phyloP scores from a whole-genome alignment of 2,329 filamentous ascomycete genomes.

The Verticillium dahliae region DNA sequence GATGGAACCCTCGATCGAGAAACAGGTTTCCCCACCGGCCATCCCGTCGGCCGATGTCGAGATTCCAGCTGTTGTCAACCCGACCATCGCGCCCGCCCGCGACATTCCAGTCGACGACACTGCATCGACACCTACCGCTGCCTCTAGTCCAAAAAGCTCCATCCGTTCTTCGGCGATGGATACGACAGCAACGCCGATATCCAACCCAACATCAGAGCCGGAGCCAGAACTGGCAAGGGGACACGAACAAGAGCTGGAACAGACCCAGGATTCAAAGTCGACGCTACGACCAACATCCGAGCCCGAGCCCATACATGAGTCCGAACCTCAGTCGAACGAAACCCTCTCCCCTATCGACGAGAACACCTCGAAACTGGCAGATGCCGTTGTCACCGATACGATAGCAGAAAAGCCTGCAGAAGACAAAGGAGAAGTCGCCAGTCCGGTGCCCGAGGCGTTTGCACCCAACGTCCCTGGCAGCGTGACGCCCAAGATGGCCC shows the following conservation, averaged over 20 bases:
- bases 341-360: not conserved
- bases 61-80: not conserved
- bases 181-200: not conserved
- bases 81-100: not conserved
- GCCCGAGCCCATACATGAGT: not conserved
- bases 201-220: not conserved
- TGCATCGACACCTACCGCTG: not conserved
- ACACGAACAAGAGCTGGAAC: not conserved
- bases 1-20: not conserved
- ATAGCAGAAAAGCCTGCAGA: not conserved
- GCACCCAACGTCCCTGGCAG: not conserved
- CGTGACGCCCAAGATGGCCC: slow-evolving; percentile 18
- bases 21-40: not conserved
- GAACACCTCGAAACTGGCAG: not conserved
- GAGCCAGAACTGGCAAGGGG: not conserved
- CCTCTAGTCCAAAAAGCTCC: not conserved
- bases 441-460: not conserved
- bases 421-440: not conserved
- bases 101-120: not conserved
- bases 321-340: not conserved
- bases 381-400: not conserved
- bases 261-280: not conserved
- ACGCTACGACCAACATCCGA: not conserved
- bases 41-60: not conserved
- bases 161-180: not conserved